Percentiles rank a stretch among this genome's conserved stretches.
Evolutionary conservation across 73 alveolate genomes (phyloP).

Genomic region (Symbiodinium pilosum): DNA sequence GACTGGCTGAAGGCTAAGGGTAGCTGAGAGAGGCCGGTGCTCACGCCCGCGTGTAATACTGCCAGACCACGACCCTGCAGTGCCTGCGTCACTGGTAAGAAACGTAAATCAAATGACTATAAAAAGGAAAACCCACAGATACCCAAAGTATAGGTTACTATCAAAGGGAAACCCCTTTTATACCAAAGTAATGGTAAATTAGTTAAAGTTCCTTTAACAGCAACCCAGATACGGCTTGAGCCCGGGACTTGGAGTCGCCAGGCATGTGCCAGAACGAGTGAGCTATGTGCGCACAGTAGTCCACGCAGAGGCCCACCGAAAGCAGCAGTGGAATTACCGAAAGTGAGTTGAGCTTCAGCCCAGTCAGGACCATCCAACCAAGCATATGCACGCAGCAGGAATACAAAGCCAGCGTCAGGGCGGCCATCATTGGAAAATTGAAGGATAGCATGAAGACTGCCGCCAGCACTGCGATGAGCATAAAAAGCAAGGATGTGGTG

Average conservation of each 20-base stretch:
- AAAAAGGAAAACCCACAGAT: no score
- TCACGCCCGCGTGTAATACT: not conserved
- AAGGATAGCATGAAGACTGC: not conserved
- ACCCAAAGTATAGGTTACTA: no score
- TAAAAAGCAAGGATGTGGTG: not conserved
- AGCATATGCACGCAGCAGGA: not conserved
- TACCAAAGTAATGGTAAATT: no score
- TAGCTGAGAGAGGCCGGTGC: not conserved
- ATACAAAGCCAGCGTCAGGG: not conserved
- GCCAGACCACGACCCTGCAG: slow-evolving; percentile 15
- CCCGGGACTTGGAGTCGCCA: not conserved
- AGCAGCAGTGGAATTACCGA: not conserved
- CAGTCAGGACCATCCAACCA: slow-evolving; percentile 7
- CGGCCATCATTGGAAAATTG: not conserved
- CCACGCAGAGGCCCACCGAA: not conserved
- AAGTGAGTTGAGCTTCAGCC: slow-evolving; percentile 5
- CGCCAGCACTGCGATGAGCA: not conserved
- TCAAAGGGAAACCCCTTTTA: no score
- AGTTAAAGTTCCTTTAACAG: no score
- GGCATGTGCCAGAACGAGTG: not conserved
- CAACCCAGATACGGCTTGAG: no score
- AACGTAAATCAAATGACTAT: no score
- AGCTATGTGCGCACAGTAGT: not conserved
- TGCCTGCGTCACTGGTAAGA: no score
- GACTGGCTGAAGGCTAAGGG: slow-evolving; percentile 3